phyloP scores from a whole-genome alignment of 2,329 filamentous ascomycete species.

The Talaromyces funiculosus region DNA sequence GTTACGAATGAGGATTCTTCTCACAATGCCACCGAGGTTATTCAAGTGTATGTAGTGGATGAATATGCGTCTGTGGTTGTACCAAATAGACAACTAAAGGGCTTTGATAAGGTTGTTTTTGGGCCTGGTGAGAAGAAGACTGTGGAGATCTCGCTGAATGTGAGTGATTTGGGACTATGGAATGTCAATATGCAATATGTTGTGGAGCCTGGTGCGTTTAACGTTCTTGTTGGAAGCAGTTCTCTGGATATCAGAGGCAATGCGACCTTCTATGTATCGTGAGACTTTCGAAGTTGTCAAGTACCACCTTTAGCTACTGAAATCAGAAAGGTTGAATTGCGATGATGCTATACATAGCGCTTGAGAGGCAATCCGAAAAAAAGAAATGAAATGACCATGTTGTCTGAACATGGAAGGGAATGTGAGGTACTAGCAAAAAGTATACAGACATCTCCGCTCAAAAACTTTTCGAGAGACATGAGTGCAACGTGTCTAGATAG shows the following conservation, averaged over 20 bases:
- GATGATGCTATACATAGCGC: neutral
- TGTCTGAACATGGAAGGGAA: neutral
- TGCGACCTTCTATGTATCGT: constrained; percentile 26
- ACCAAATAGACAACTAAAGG: constrained; percentile 59
- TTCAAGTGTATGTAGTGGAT: constrained; percentile 63
- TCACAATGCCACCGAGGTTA: constrained; percentile 59
- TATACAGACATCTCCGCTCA: constrained; percentile 4
- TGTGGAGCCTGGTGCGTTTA: constrained; percentile 66
- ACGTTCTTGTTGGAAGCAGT: constrained; percentile 54
- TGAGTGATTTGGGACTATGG: constrained; percentile 53
- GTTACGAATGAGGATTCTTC: constrained; percentile 54
- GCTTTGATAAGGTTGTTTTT: constrained; percentile 61
- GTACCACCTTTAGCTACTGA: neutral
- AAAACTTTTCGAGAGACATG: neutral
- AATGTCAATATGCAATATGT: constrained; percentile 61
- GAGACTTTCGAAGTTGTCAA: neutral
- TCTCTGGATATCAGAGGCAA: constrained; percentile 31
- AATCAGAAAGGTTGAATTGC: neutral
- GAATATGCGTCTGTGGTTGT: constrained; percentile 57
- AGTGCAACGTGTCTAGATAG: constrained; percentile 1
- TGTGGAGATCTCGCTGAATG: constrained; percentile 47
- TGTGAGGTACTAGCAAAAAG: neutral
- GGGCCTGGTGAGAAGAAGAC: constrained; percentile 55
- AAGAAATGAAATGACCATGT: constrained; percentile 1
- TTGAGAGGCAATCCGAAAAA: neutral